These are phyloP conservation scores for Artemisia tridentata DNA, from an alignment of 129 eudicot genomes.

Conservation along the genomic window DNA sequence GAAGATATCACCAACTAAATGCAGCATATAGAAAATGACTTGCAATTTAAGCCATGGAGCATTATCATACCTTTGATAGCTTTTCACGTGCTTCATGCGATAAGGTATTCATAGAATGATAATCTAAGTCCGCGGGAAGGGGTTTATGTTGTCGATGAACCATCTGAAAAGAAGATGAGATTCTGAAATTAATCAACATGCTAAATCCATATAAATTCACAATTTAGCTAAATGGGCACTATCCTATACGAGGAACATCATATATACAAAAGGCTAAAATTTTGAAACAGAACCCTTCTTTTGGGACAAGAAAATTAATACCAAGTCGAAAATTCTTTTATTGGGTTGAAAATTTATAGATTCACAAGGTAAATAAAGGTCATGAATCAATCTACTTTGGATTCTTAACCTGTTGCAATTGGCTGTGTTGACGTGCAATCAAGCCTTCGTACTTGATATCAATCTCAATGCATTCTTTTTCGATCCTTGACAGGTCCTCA, in stretches of 20 bases:
- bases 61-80: conserved; percentile 68
- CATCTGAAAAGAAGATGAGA: conserved; percentile 51
- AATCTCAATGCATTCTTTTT: conserved; percentile 89
- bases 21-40: background rate
- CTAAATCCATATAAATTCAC: background rate
- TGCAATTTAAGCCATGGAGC: background rate
- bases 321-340: background rate
- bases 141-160: conserved; percentile 83
- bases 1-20: background rate
- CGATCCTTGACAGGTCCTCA: conserved; percentile 54
- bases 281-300: background rate
- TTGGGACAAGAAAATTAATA: background rate
- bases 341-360: background rate
- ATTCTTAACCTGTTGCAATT: conserved; percentile 70
- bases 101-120: conserved; percentile 65
- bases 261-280: background rate
- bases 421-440: conserved; percentile 78
- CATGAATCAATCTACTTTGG: background rate
- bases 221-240: background rate
- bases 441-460: conserved; percentile 97
- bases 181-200: background rate
- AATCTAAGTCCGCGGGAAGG: conserved; percentile 85
- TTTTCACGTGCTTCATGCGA: conserved; percentile 96
- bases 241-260: background rate
- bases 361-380: background rate